phyloP scores from a whole-genome alignment of 2,329 filamentous ascomycete species.

The Esteya vermicola region DNA sequence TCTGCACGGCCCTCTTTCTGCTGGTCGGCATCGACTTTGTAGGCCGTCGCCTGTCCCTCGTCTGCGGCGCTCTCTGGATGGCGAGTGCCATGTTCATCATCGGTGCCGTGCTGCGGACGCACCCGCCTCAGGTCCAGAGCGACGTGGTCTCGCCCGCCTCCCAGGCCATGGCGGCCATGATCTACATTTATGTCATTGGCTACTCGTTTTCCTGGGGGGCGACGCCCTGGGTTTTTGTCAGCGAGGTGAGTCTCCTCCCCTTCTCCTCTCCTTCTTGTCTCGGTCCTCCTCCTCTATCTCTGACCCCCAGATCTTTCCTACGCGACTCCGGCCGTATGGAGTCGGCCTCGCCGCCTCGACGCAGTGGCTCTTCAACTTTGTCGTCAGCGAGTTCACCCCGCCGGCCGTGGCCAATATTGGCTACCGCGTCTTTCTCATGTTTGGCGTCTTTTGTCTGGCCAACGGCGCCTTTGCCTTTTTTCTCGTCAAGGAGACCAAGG shows the following conservation, averaged over 20 bases:
- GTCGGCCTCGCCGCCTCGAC: constrained; percentile 14
- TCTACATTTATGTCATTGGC: constrained; percentile 13
- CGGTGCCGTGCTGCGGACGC: constrained; percentile 9
- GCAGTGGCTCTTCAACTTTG: constrained; percentile 19
- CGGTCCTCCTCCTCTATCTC: neutral
- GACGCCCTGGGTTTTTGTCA: constrained; percentile 14
- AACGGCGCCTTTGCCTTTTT: constrained; percentile 8
- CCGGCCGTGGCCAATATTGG: constrained; percentile 13
- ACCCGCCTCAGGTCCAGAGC: constrained; percentile 6
- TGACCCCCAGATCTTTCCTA: constrained; percentile 11
- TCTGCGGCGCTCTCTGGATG: constrained; percentile 13
- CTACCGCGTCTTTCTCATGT: constrained; percentile 9
- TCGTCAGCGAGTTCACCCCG: constrained; percentile 15
- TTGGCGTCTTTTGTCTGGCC: constrained; percentile 4
- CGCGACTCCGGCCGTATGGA: constrained; percentile 15
- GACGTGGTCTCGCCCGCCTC: neutral
- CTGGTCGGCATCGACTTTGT: constrained; percentile 12
- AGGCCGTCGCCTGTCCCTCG: constrained; percentile 11
- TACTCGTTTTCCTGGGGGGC: constrained; percentile 15
- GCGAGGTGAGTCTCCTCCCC: constrained; percentile 6
- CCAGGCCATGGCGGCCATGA: constrained; percentile 14
- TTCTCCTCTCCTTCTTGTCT: rapidly evolving
- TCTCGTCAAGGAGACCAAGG: constrained; percentile 14
- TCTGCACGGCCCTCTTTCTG: constrained; percentile 10
- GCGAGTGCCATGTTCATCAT: constrained; percentile 20